phyloP scores from a whole-genome alignment of 805 yeast genomes.

The Myxozyma lipomycoides region DNA sequence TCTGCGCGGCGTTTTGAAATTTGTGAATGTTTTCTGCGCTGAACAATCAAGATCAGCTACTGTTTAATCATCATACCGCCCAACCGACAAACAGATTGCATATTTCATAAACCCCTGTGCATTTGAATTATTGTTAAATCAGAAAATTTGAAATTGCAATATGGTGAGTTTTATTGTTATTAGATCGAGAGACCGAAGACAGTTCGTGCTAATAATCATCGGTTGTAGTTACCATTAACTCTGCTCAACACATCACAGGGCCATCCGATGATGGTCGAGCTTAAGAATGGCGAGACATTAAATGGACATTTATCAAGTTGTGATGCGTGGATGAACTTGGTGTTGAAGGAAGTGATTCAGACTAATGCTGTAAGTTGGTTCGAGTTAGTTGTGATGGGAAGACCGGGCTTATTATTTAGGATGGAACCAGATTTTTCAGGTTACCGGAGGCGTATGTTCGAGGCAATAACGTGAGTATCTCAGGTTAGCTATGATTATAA shows the following conservation, averaged over 20 bases:
- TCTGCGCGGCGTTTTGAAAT: too few relatives aligned
- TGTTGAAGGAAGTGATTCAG: conserved; percentile 70
- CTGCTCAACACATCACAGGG: conserved; percentile 87
- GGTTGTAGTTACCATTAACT: conserved; percentile 77
- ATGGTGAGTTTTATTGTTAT: too few relatives aligned
- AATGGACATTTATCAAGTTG: conserved; percentile 81
- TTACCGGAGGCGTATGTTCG: conserved; percentile 73
- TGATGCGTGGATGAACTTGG: conserved; percentile 94
- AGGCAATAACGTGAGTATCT: conserved; percentile 63
- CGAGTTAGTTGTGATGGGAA: conserved; percentile 17
- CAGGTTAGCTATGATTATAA: conserved; percentile 5
- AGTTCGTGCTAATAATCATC: too few relatives aligned
- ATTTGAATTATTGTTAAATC: too few relatives aligned
- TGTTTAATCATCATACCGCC: too few relatives aligned
- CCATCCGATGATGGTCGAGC: conserved; percentile 79
- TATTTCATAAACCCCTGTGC: too few relatives aligned
- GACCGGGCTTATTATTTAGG: conserved; percentile 28
- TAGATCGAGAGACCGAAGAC: too few relatives aligned
- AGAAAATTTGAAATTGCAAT: too few relatives aligned
- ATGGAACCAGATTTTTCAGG: conserved; percentile 59
- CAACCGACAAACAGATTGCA: too few relatives aligned
- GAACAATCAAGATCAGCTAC: too few relatives aligned
- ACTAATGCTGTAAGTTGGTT: conserved; percentile 40
- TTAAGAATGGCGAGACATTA: conserved; percentile 85
- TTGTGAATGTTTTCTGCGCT: too few relatives aligned